Percentiles rank a stretch among this genome's conserved stretches.
phyloP scores from a whole-genome alignment of 2,329 filamentous ascomycete species.

The Alternaria incomplexa region DNA sequence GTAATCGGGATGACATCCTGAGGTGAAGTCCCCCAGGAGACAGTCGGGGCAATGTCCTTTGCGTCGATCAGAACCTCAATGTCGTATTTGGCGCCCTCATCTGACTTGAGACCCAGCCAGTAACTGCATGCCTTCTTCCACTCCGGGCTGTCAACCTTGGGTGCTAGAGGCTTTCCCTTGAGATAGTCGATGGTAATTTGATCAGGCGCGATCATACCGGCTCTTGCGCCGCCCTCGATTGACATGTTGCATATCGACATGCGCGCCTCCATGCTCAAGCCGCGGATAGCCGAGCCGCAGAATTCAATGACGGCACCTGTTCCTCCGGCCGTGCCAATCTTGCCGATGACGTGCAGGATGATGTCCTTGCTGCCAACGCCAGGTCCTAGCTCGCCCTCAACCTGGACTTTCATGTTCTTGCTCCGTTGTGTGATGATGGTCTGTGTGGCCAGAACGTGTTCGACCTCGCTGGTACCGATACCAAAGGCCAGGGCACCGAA shows the following conservation, averaged over 20 bases:
- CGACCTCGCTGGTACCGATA: constrained; percentile 97
- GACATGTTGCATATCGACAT: constrained; percentile 99
- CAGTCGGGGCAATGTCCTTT: constrained; percentile 90
- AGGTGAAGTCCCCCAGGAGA: constrained; percentile 96
- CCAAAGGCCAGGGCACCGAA: constrained; percentile 95
- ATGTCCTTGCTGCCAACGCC: constrained; percentile 97
- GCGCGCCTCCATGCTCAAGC: constrained; percentile 91
- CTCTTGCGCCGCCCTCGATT: constrained; percentile 92
- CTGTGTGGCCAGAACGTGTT: constrained; percentile 97
- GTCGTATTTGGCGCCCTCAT: constrained; percentile 88
- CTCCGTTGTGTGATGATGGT: constrained; percentile 92
- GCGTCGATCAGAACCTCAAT: constrained; percentile 86
- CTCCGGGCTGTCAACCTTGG: constrained; percentile 80
- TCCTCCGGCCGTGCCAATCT: constrained; percentile 93
- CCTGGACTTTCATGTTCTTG: constrained; percentile 98
- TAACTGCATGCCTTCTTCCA: constrained; percentile 89
- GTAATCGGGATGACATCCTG: constrained; percentile 97
- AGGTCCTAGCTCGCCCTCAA: constrained; percentile 86
- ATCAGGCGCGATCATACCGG: constrained; percentile 96
- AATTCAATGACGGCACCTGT: constrained; percentile 96
- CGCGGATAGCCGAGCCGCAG: constrained; percentile 90
- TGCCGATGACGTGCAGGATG: constrained; percentile 88
- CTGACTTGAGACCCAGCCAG: constrained; percentile 86
- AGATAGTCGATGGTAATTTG: constrained; percentile 95
- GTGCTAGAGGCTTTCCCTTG: constrained; percentile 86